A percentile compares a stretch with the other conserved stretches of the same genome.
phyloP scores from a whole-genome alignment of 305 asterid species.

The Solanum hybrid region DNA sequence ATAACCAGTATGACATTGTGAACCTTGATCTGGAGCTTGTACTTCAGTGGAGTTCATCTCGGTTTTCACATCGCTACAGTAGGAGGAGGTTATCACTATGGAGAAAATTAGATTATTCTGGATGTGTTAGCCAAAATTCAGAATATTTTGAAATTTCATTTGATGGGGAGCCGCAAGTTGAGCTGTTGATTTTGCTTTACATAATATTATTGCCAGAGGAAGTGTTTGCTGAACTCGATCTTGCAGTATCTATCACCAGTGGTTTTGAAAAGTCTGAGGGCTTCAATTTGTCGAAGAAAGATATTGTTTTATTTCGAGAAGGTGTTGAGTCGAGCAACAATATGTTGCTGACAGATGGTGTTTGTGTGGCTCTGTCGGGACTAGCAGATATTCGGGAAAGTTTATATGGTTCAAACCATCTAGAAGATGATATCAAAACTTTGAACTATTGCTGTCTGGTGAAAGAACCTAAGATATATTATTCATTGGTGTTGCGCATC shows the following conservation, averaged over 20 bases:
- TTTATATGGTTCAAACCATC: slow-evolving; percentile 41
- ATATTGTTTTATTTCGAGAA: slow-evolving; percentile 11
- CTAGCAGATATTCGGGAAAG: slow-evolving; percentile 72
- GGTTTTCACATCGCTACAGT: slow-evolving; percentile 54
- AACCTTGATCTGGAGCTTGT: slow-evolving; percentile 74
- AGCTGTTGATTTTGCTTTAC: slow-evolving; percentile 58
- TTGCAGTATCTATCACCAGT: slow-evolving; percentile 20
- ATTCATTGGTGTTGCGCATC: slow-evolving; percentile 66
- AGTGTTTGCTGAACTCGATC: slow-evolving; percentile 36
- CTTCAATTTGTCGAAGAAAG: slow-evolving; percentile 9
- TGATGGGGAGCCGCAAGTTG: slow-evolving; percentile 73
- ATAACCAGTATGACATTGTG: slow-evolving; percentile 71
- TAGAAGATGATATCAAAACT: slow-evolving; percentile 48
- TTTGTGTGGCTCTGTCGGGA: slow-evolving; percentile 45
- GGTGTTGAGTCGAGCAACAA: slow-evolving; percentile 32
- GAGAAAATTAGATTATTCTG: slow-evolving; percentile 62
- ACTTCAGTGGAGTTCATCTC: slow-evolving; percentile 59
- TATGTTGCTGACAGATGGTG: slow-evolving; percentile 36
- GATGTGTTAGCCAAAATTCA: slow-evolving; percentile 49
- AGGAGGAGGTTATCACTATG: slow-evolving; percentile 60
- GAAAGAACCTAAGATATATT: slow-evolving; percentile 39
- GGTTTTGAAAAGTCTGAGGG: slow-evolving; percentile 13
- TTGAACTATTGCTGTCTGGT: slow-evolving; percentile 24
- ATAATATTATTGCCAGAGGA: slow-evolving; percentile 55
- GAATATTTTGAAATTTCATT: slow-evolving; percentile 79